Evolutionary conservation across 129 eudicot genomes (phyloP).

Genomic region (Saposhnikovia divaricata): DNA sequence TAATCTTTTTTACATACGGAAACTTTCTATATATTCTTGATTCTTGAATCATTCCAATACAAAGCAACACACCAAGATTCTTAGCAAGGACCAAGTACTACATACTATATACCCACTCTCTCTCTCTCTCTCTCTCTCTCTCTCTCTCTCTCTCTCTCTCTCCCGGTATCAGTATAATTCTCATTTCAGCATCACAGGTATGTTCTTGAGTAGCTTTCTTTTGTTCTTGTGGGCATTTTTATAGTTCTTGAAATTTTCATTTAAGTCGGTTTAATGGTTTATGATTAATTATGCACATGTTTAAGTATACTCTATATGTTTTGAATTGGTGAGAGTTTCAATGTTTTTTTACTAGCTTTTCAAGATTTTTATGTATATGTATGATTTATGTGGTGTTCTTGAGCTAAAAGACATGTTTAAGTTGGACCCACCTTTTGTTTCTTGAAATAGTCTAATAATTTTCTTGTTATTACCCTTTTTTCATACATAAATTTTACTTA

Average conservation of each 20-base stretch:
- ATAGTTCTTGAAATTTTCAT: not conserved
- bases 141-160: too few relatives aligned
- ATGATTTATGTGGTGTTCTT: not conserved
- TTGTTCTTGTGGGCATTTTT: not conserved
- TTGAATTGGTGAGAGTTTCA: too few relatives aligned
- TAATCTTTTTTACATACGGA: not conserved
- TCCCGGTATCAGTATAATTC: too few relatives aligned
- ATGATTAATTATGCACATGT: not conserved
- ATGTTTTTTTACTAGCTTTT: not conserved
- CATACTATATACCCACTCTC: too few relatives aligned
- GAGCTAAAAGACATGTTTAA: not conserved
- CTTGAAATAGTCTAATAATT: not conserved
- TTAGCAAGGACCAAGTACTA: not conserved
- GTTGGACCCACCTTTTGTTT: not conserved
- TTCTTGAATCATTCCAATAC: not conserved
- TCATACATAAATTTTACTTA: too few relatives aligned
- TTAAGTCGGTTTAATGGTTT: conserved; percentile 1
- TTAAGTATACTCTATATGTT: not conserved
- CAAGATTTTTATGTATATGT: not conserved
- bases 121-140: not conserved
- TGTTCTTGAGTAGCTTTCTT: not conserved
- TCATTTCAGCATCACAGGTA: not conserved
- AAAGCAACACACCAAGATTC: not conserved
- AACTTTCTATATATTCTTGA: not conserved
- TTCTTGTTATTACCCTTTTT: not conserved